Evolutionary conservation across 2,329 filamentous ascomycete species (phyloP).

Genomic region (Fulvia fulva): DNA sequence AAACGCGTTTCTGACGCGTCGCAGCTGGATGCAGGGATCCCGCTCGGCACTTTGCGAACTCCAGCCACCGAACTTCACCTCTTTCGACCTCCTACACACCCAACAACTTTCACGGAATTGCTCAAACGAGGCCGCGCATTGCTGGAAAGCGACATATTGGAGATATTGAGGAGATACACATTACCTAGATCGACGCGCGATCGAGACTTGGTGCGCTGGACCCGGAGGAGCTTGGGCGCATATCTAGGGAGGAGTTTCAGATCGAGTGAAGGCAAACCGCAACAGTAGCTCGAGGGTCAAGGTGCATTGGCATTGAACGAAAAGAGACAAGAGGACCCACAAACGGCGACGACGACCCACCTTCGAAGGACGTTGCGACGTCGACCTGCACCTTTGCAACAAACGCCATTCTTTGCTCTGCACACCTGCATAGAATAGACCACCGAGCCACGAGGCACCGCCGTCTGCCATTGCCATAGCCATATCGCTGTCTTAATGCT

Average conservation of each 20-base stretch:
- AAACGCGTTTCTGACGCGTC: not conserved
- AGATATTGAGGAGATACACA: not conserved
- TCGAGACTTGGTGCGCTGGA: not conserved
- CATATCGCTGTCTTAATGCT: not conserved
- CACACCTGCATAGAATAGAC: not conserved
- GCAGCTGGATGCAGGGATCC: not conserved
- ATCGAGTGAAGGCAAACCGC: not conserved
- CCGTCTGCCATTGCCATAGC: not conserved
- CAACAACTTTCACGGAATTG: not conserved
- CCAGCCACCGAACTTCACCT: conserved; percentile 9
- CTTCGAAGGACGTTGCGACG: not conserved
- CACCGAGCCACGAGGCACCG: not conserved
- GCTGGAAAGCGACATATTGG: not conserved
- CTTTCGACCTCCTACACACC: not conserved
- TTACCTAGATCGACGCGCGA: not conserved
- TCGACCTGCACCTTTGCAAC: not conserved
- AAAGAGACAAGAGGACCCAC: not conserved
- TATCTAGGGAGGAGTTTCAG: not conserved
- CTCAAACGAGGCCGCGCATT: not conserved
- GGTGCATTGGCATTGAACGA: not conserved
- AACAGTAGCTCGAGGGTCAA: not conserved
- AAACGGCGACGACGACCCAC: not conserved
- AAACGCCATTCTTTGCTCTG: not conserved
- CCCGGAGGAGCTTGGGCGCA: not conserved
- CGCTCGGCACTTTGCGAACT: not conserved